phyloP scores from a whole-genome alignment of 108 stramenopile species.

The Fragilaria radians region DNA sequence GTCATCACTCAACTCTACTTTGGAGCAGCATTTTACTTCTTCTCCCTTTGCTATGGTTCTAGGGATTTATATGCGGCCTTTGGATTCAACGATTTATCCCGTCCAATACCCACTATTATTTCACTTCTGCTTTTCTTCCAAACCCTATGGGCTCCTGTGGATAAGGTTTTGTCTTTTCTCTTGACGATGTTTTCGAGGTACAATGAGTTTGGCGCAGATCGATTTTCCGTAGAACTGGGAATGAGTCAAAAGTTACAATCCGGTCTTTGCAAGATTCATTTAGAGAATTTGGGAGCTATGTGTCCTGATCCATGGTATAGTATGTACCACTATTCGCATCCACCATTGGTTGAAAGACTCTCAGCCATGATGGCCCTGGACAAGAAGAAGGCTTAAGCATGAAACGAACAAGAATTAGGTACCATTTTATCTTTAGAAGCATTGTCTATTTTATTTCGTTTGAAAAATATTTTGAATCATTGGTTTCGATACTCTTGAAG shows the following conservation, averaged over 20 bases:
- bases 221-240: slow-evolving; percentile 84
- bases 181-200: slow-evolving; percentile 85
- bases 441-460: slow-evolving; percentile 34
- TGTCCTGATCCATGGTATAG: slow-evolving; percentile 86
- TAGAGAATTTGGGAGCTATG: slow-evolving; percentile 94
- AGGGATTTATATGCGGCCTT: slow-evolving; percentile 83
- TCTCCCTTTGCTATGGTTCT: slow-evolving; percentile 69
- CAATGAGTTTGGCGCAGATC: slow-evolving; percentile 92
- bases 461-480: slow-evolving; percentile 89
- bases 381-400: slow-evolving; percentile 38
- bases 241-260: slow-evolving; percentile 74
- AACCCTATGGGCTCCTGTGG: slow-evolving; percentile 94
- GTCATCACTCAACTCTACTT: slow-evolving; percentile 86
- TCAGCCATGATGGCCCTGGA: slow-evolving; percentile 87
- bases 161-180: slow-evolving; percentile 85
- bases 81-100: slow-evolving; percentile 80
- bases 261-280: slow-evolving; percentile 93
- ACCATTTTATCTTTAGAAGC: no score
- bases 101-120: slow-evolving; percentile 78
- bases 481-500: slow-evolving; percentile 55
- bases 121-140: slow-evolving; percentile 89
- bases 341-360: slow-evolving; percentile 93
- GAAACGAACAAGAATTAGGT: no score
- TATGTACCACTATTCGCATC: slow-evolving; percentile 95
- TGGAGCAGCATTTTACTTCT: slow-evolving; percentile 86